Evolutionary conservation across 2,329 filamentous ascomycete species (phyloP).

Genomic region (Alternaria burnsii): DNA sequence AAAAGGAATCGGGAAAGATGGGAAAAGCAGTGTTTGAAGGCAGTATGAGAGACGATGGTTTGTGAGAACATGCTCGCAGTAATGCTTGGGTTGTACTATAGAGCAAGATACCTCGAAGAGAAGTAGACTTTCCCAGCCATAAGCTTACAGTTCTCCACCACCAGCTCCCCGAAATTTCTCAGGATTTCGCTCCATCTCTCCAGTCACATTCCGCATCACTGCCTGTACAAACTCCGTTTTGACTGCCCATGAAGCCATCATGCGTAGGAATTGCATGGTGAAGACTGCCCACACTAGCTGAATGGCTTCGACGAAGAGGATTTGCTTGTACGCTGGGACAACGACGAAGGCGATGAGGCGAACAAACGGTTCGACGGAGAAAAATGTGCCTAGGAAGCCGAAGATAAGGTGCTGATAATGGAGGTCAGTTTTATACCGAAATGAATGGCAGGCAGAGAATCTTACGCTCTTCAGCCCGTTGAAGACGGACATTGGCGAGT

Average conservation of each 20-base stretch:
- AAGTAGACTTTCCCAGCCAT: not conserved
- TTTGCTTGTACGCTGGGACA: conserved; percentile 24
- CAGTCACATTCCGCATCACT: conserved; percentile 12
- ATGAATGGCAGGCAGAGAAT: not conserved
- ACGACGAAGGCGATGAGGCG: conserved; percentile 17
- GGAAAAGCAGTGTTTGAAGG: not conserved
- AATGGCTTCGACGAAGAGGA: conserved; percentile 19
- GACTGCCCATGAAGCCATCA: conserved; percentile 18
- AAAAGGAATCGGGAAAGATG: not conserved
- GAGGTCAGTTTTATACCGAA: not conserved
- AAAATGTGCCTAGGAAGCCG: conserved; percentile 2
- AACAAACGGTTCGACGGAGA: conserved; percentile 11
- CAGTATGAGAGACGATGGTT: not conserved
- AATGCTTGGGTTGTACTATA: not conserved
- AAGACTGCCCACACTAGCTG: conserved; percentile 16
- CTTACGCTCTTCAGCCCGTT: conserved; percentile 11
- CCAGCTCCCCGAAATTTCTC: not conserved
- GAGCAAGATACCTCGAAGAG: not conserved
- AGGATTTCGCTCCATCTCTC: not conserved
- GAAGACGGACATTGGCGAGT: conserved; percentile 8
- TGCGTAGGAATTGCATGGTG: conserved; percentile 4
- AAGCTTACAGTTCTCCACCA: not conserved
- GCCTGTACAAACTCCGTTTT: conserved; percentile 17
- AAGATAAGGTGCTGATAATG: conserved; percentile 6
- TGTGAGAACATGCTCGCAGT: not conserved